Evolutionary conservation across 177 flowering plant species (phyloP), one percentile per base, ranked within the genome.

Genomic region (Vitis hybrid): DNA sequence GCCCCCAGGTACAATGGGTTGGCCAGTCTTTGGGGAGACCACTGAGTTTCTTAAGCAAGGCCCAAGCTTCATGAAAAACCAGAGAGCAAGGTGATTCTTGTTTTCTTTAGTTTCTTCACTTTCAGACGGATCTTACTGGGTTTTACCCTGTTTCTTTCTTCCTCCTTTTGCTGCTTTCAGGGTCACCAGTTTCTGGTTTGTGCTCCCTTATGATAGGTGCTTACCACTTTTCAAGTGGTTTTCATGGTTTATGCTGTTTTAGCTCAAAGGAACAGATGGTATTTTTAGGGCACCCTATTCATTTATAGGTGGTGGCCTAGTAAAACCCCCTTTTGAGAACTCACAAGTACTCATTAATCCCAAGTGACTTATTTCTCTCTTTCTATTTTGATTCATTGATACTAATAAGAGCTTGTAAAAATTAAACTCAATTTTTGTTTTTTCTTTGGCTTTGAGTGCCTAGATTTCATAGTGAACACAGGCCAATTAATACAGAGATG

Each of bases 1-100:
- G 69, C 92, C 92, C 55, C 88, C 88, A 1, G 92, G 92, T 2
- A 86, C 92, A 18, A 88, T 88, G 92, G 92, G 92, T 4, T 88
- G 88, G 90, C 92, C 92, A 2, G 50, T 88, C 70, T 79, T 88
- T 77, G 92, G 92, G 5, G 90, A 88, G 67, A 88, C 87, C 55
- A 78, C 77, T 52, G 86, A 84, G 78, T 85, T 88, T 64, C 81
- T 88, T 10, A 83, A 79, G 49, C 84, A 79, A 57, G 92, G 92
- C 2, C 92, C 90, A 2, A 75, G 65, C 49, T 88, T 88, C 78
- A 83, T 88, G 86, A 82, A 74, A 69, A 79, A 70, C 70, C 85
- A 86, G 57, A 77, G 83, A 72, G 83, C 85, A 71, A 85, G 88
- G 92, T 86, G 51, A 60, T n/a, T 51, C 45, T 49, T 5, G 3